Evolutionary conservation across 1,284 basidiomycete species (phyloP).

Genomic region (Ganoderma sinense): DNA sequence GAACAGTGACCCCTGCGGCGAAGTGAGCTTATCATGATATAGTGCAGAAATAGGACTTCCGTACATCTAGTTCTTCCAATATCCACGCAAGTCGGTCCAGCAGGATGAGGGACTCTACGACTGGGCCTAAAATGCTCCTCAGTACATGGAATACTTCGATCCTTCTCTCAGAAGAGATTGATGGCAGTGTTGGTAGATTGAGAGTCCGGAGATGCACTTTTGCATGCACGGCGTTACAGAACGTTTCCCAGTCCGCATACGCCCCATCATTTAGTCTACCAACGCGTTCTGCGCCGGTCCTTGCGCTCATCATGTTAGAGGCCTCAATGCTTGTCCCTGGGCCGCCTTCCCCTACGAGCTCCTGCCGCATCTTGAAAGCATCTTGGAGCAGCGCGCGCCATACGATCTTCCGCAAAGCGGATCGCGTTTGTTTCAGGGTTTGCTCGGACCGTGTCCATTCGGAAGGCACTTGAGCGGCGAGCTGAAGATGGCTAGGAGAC

Average conservation of each 20-base stretch:
- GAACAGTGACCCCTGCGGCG: conserved; percentile 25
- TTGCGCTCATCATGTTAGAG: background rate
- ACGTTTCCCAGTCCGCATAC: conserved; percentile 44
- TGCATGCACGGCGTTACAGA: conserved; percentile 35
- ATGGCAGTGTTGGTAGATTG: background rate
- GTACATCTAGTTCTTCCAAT: conserved; percentile 38
- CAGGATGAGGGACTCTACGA: conserved; percentile 49
- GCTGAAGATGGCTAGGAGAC: conserved; percentile 54
- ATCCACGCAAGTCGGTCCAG: conserved; percentile 48
- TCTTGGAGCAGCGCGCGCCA: conserved; percentile 62
- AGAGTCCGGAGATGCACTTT: conserved; percentile 35
- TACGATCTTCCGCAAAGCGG: conserved; percentile 68
- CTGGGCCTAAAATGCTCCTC: conserved; percentile 48
- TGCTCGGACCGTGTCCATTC: conserved; percentile 46
- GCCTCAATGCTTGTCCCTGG: background rate
- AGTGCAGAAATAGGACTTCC: background rate
- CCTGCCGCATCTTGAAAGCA: conserved; percentile 12
- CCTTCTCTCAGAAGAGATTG: conserved; percentile 36
- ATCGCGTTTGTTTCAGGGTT: conserved; percentile 37
- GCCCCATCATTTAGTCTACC: conserved; percentile 45
- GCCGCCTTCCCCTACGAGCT: too few species aligned
- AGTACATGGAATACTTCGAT: conserved; percentile 49
- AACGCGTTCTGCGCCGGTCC: conserved; percentile 26
- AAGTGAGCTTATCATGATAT: background rate
- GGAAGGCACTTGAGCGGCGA: conserved; percentile 58